These are phyloP conservation scores for Aegilops speltoides DNA, from an alignment of 176 grass and related monocot species.

Conservation along the genomic window DNA sequence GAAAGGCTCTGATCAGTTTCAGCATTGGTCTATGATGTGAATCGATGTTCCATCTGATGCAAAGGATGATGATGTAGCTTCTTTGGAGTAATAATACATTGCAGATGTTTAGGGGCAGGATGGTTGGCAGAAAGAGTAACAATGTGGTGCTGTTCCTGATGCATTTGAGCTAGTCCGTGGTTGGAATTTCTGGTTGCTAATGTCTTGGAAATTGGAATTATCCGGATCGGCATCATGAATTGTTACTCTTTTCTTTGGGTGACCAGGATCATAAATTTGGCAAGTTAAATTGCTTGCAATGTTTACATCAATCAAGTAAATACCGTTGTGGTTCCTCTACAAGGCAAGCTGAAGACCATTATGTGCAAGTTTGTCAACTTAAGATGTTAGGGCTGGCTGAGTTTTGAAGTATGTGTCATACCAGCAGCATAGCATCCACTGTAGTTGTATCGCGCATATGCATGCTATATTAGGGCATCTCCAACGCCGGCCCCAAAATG, in stretches of 20 bases:
- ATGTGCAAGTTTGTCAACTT: slow-evolving; percentile 13
- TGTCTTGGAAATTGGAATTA: slow-evolving; percentile 5
- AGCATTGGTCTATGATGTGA: slow-evolving; percentile 19
- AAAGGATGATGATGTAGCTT: not conserved
- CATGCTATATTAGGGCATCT: not conserved
- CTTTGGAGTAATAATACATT: slow-evolving; percentile 9
- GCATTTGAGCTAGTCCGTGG: slow-evolving; percentile 1
- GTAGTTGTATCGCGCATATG: not conserved
- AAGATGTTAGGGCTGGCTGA: slow-evolving; percentile 6
- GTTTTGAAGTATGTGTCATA: not conserved
- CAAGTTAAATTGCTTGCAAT: not conserved
- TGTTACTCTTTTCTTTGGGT: slow-evolving; percentile 6
- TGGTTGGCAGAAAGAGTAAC: slow-evolving; percentile 17
- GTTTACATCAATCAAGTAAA: slow-evolving; percentile 5
- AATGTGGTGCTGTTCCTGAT: slow-evolving; percentile 15
- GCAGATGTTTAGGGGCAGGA: slow-evolving; percentile 20
- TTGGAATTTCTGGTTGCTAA: slow-evolving; percentile 26
- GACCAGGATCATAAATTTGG: slow-evolving; percentile 10
- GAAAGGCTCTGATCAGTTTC: not conserved
- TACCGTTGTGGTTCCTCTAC: not conserved
- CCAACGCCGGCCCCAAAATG: no score
- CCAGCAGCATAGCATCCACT: not conserved
- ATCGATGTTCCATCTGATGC: not conserved
- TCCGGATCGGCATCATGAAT: not conserved
- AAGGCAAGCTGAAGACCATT: not conserved